Conservation (phyloP, 2,329 filamentous ascomycete genomes). For the Penicillium sp. region DNA sequence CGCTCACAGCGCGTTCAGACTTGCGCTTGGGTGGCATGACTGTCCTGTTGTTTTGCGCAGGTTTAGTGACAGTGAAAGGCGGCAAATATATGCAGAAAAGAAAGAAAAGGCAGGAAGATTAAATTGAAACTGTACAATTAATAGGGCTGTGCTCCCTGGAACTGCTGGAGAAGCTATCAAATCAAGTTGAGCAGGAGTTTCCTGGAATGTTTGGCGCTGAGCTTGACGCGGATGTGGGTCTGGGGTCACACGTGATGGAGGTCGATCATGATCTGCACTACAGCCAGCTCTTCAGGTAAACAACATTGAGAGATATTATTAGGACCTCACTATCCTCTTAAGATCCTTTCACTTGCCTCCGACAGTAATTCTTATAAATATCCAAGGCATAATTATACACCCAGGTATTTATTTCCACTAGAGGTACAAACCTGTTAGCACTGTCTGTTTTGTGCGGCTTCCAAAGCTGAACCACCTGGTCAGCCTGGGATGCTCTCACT, state of each 20-base stretch:
- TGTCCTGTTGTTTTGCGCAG: not conserved
- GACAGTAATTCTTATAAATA: not conserved
- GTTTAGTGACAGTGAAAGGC: not conserved
- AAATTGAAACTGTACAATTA: not conserved
- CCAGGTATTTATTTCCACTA: not conserved
- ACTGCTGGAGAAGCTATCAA: not conserved
- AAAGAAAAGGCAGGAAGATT: not conserved
- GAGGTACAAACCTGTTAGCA: not conserved
- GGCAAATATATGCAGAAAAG: not conserved
- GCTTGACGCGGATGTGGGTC: slow-evolving; percentile 16
- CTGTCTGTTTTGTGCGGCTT: not conserved
- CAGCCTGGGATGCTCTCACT: not conserved
- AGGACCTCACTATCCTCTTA: not conserved
- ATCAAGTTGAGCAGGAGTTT: not conserved
- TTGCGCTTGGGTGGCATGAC: slow-evolving; percentile 31
- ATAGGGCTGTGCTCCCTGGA: not conserved
- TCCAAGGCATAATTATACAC: not conserved
- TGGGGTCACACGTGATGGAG: slow-evolving; percentile 11
- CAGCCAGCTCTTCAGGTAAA: not conserved
- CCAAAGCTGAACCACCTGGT: not conserved
- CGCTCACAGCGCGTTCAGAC: slow-evolving; percentile 22
- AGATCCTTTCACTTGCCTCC: not conserved
- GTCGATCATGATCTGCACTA: slow-evolving; percentile 4
- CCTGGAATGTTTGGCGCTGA: slow-evolving; percentile 8
- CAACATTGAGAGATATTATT: not conserved